Percentiles rank a stretch among this genome's conserved stretches.
Conservation (phyloP, 495 filamentous ascomycete species). For the Lasiosphaeris hirsuta region DNA sequence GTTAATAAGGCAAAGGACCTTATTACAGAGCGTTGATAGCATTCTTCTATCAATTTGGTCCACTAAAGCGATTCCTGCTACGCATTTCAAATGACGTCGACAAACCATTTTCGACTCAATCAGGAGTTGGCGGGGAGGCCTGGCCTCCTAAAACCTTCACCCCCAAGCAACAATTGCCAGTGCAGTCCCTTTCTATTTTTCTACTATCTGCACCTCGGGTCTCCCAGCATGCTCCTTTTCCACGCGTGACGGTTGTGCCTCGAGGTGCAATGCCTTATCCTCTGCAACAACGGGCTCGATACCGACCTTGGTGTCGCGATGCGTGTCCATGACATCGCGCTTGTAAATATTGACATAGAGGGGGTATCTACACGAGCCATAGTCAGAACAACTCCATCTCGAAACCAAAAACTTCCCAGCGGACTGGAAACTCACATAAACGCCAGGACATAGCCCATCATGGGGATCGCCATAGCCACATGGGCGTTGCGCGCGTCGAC, state of each 20-base stretch:
- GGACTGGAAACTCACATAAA: constrained; percentile 31
- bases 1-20: too few relatives aligned
- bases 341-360: constrained; percentile 49
- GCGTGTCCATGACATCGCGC: constrained; percentile 43
- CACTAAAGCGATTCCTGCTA: too few relatives aligned
- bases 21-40: too few relatives aligned
- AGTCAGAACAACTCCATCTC: background rate
- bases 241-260: constrained; percentile 11
- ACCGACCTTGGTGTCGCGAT: constrained; percentile 40
- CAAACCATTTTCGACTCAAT: too few relatives aligned
- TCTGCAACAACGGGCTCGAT: constrained; percentile 15
- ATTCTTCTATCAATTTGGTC: too few relatives aligned
- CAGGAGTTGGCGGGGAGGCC: too few relatives aligned
- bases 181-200: too few relatives aligned
- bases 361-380: constrained; percentile 50
- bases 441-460: constrained; percentile 43
- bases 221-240: constrained; percentile 5
- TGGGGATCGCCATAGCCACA: constrained; percentile 39
- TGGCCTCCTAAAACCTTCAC: too few relatives aligned
- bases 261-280: constrained; percentile 20
- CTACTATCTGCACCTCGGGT: too few relatives aligned
- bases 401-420: background rate
- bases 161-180: too few relatives aligned
- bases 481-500: constrained; percentile 44
- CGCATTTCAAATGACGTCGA: too few relatives aligned